Evolutionary conservation across 768 basidiomycete genomes (phyloP).

Genomic region (Russula sp.): DNA sequence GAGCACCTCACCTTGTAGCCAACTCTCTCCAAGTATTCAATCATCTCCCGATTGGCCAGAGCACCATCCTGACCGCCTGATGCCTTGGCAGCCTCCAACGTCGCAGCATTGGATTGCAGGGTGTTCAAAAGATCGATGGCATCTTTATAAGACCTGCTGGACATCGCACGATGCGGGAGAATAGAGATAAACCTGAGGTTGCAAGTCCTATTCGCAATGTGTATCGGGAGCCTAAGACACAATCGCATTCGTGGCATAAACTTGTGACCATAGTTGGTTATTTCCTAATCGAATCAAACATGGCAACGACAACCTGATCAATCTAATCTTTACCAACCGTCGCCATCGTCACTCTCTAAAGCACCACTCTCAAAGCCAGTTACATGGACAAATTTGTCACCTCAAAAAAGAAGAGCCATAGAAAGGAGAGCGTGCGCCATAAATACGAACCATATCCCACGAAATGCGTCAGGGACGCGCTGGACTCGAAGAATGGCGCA

Average conservation of each 20-base stretch:
- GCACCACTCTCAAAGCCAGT: neutral
- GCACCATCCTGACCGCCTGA: constrained; percentile 51
- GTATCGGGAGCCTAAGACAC: neutral
- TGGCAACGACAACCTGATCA: neutral
- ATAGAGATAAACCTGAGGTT: neutral
- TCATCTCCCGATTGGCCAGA: constrained; percentile 79
- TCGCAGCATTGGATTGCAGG: constrained; percentile 90
- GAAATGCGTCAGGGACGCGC: constrained; percentile 21
- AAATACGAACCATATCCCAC: constrained; percentile 29
- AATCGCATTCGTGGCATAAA: constrained; percentile 6
- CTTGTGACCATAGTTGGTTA: neutral
- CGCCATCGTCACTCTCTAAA: neutral
- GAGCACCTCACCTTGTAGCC: constrained; percentile 65
- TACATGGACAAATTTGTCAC: constrained; percentile 32
- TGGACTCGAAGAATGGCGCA: neutral
- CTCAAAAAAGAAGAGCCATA: constrained; percentile 22
- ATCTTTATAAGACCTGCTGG: constrained; percentile 59
- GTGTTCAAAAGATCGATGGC: constrained; percentile 70
- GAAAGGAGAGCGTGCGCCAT: constrained; percentile 21
- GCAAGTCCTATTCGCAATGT: neutral
- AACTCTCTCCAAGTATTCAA: constrained; percentile 80
- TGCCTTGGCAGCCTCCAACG: constrained; percentile 74
- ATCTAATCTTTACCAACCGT: neutral
- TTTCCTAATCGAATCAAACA: neutral
- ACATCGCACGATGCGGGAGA: constrained; percentile 39